Percentiles rank a stretch among this genome's conserved stretches.
These are phyloP conservation scores for Saccharomyces hybrid DNA, from an alignment of 1,139 yeast genomes.

Conservation along the genomic window DNA sequence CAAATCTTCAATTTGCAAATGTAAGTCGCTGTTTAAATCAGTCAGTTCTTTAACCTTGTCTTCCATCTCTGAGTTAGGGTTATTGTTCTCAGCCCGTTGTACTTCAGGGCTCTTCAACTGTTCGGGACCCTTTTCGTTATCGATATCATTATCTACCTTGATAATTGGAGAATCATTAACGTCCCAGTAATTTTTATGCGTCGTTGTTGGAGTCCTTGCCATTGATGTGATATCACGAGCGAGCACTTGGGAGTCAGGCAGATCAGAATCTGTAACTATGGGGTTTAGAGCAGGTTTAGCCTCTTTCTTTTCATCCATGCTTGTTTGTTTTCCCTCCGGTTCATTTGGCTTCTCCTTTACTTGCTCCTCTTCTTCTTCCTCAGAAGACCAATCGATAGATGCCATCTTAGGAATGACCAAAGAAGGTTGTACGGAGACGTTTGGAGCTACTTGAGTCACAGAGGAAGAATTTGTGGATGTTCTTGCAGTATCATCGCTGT, in stretches of 20 bases:
- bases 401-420: constrained; percentile 74
- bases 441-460: constrained; percentile 2
- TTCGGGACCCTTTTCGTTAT: background rate
- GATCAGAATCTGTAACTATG: background rate
- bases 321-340: background rate
- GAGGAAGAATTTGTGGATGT: background rate
- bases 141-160: background rate
- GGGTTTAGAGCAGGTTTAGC: background rate
- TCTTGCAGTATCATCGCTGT: background rate
- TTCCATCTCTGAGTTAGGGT: background rate
- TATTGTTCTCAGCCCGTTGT: background rate
- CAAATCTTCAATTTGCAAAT: background rate
- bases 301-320: background rate
- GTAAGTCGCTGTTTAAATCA: background rate
- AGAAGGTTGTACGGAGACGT: constrained; percentile 39
- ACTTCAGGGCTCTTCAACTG: background rate
- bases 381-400: constrained; percentile 74
- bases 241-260: background rate
- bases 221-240: constrained; percentile 1
- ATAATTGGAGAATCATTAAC: background rate
- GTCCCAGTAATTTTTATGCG: background rate
- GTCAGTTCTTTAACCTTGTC: background rate
- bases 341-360: background rate
- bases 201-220: background rate
- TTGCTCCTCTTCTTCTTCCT: constrained; percentile 48